Conservation (phyloP, 768 basidiomycete species). For the Termitomyces sp. region DNA sequence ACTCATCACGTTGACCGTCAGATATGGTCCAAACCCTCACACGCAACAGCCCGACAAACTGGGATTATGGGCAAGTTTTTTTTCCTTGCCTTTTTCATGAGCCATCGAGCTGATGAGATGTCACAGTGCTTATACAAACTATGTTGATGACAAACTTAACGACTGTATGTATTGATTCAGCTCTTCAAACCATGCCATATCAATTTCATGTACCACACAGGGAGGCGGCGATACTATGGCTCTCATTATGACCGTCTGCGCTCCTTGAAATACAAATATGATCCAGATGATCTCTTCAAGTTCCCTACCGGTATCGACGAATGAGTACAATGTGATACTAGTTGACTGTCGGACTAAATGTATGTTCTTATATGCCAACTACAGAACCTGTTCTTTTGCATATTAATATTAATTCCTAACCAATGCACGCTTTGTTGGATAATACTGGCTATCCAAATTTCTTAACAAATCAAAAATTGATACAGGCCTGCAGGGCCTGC, state of each 20-base stretch:
- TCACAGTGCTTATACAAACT: slow-evolving; percentile 28
- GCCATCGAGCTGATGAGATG: not conserved
- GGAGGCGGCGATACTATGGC: slow-evolving; percentile 27
- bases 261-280: slow-evolving; percentile 25
- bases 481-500: too few relatives aligned
- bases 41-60: slow-evolving; percentile 19
- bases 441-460: too few relatives aligned
- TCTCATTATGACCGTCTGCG: slow-evolving; percentile 23
- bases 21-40: slow-evolving; percentile 8
- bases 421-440: too few relatives aligned
- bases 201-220: slow-evolving; percentile 8
- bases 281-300: slow-evolving; percentile 30
- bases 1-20: not conserved
- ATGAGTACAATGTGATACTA: slow-evolving; percentile 12
- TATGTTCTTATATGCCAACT: not conserved
- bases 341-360: too few relatives aligned
- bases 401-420: too few relatives aligned
- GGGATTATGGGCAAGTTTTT: slow-evolving; percentile 24
- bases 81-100: not conserved
- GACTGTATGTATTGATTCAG: slow-evolving; percentile 21
- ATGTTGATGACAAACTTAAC: slow-evolving; percentile 28
- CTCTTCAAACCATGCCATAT: not conserved
- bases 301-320: slow-evolving; percentile 30
- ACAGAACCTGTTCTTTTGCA: too few relatives aligned
- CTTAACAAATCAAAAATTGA: too few relatives aligned